Conservation (phyloP, 176 grass and related monocot species). For the Guadua angustifolia region DNA sequence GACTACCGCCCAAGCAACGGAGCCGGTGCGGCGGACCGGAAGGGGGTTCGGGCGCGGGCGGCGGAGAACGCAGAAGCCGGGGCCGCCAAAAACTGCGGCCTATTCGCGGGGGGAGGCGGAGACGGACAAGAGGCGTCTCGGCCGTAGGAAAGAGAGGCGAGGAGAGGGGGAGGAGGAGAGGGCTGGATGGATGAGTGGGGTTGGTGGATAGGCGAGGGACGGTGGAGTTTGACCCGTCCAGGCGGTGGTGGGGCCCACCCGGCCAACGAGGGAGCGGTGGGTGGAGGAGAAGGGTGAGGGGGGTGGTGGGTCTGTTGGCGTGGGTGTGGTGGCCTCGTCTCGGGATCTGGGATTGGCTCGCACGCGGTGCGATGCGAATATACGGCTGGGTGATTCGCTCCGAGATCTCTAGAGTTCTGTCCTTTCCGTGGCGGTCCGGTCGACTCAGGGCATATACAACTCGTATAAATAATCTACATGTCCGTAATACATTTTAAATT, state of each 20-base stretch:
- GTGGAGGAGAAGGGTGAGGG: constrained; percentile 31
- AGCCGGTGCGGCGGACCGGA: background rate
- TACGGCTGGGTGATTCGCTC: background rate
- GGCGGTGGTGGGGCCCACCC: constrained; percentile 35
- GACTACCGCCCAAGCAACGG: background rate
- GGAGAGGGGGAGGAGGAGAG: background rate
- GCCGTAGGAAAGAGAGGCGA: background rate
- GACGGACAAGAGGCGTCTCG: background rate
- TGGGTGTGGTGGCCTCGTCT: constrained; percentile 19
- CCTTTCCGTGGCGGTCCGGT: background rate
- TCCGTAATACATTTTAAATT: too few relatives aligned
- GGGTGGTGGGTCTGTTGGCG: background rate
- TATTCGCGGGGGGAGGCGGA: background rate
- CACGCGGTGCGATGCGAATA: too few relatives aligned
- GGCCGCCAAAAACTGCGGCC: background rate
- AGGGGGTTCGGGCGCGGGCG: background rate
- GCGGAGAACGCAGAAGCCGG: background rate
- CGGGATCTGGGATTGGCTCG: background rate
- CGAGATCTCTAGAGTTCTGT: background rate
- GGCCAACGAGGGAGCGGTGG: background rate
- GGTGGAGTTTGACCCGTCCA: constrained; percentile 60
- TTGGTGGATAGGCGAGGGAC: constrained; percentile 47
- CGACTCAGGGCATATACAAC: too few relatives aligned
- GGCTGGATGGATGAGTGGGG: background rate
- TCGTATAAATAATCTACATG: too few relatives aligned